A percentile compares a stretch with the other conserved stretches of the same genome.
Conservation (phyloP, 345 rosid species). For the Ceriops zippeliana region DNA sequence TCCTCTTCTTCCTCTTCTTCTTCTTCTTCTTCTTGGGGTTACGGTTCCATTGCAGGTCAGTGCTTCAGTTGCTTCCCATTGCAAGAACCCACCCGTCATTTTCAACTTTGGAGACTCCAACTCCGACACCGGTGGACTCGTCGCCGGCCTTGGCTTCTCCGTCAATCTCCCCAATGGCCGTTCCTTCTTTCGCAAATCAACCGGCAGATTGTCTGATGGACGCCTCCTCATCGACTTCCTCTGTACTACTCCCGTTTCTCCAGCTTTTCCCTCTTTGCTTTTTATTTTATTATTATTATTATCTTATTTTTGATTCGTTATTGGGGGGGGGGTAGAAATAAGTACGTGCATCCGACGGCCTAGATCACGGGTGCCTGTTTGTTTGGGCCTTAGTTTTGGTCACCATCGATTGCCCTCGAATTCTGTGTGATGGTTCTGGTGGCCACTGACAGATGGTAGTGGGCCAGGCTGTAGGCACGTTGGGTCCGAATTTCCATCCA, state of each 20-base stretch:
- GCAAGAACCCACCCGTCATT: slow-evolving; percentile 52
- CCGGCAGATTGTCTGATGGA: slow-evolving; percentile 84
- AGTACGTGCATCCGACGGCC: too few relatives aligned
- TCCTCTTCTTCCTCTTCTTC: background rate
- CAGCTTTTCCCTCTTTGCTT: background rate
- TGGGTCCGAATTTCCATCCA: too few relatives aligned
- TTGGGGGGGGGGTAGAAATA: too few relatives aligned
- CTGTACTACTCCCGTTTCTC: slow-evolving; percentile 31
- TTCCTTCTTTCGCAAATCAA: slow-evolving; percentile 55
- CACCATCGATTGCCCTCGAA: too few relatives aligned
- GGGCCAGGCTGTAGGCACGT: too few relatives aligned
- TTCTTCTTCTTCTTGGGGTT: background rate
- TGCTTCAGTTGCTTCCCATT: slow-evolving; percentile 20
- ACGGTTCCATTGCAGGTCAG: background rate
- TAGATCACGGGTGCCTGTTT: too few relatives aligned
- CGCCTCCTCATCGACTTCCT: slow-evolving; percentile 78
- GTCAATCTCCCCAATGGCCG: slow-evolving; percentile 69
- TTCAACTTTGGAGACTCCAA: slow-evolving; percentile 91
- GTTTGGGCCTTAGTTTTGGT: too few relatives aligned
- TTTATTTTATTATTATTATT: background rate
- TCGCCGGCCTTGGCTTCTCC: slow-evolving; percentile 70
- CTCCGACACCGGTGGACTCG: slow-evolving; percentile 92
- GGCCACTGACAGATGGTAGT: too few relatives aligned
- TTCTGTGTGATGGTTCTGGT: too few relatives aligned
- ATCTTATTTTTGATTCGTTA: too few relatives aligned